Evolutionary conservation across 352 stramenopile species (phyloP), one percentile per base, ranked within the genome.

Genomic region (Globisporangium canariense): DNA sequence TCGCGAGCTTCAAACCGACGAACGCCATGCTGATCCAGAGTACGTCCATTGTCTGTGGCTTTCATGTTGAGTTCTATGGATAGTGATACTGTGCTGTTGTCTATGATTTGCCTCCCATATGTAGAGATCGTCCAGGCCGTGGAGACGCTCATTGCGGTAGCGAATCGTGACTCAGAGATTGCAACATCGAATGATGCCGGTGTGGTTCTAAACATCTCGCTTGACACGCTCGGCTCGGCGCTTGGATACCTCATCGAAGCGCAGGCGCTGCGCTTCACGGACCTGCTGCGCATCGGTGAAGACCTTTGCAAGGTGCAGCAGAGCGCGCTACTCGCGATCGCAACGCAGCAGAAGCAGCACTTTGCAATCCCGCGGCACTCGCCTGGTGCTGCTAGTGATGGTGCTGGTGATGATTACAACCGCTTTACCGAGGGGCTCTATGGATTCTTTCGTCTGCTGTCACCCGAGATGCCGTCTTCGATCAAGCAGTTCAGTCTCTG

Each of bases 231-330:
- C 20, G 77, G 76, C 0, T 58, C 73, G 25, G 68, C 74, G 20
- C 63, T 91, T 3, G 59, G 56, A 1, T 71, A 78, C 50, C 62
- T 91, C 2, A 54, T 77, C 7, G 53, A 79, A 8, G 36, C 70
- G 0, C 68, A 85, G 3, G 65, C 77, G 34, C 58, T 84, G 47
- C 70, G 73, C 0, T 86, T 75, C 54, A 68, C 73, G 6, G 79
- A 85, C 61, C 28, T 88, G n/a, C 36, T 89, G 25, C 74, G 73
- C 46, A 57, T 91, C 7, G 72, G 78, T 0, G 62, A 91, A 16
- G 61, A 54, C 7, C 62, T 90, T 18, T 55, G 77, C 8, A 74
- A 78, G 51, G 53, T 73, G 11, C 62, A 83, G 57, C 57, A 71
- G 18, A 60, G 67, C 40, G 52, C 62, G 65, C 60, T 3, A 34